Conservation (phyloP, 2,329 filamentous ascomycete genomes). For the Colletotrichum sp. region DNA sequence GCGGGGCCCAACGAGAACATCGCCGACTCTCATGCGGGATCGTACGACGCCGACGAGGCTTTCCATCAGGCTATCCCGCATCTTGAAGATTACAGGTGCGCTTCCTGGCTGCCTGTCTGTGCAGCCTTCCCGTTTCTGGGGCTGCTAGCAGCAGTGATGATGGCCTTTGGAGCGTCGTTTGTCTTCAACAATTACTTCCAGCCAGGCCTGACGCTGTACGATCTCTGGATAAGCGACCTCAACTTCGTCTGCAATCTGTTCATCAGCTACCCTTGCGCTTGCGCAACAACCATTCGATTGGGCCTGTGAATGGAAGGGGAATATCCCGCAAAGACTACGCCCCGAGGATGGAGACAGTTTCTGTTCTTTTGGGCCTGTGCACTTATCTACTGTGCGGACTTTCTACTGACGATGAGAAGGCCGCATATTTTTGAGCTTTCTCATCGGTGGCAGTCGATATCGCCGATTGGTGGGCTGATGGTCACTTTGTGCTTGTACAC, state of each 20-base stretch:
- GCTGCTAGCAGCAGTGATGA: background rate
- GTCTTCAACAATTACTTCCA: background rate
- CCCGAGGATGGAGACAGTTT: background rate
- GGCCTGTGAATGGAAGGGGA: background rate
- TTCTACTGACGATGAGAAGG: background rate
- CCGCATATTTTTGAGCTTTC: background rate
- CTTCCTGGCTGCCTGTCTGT: background rate
- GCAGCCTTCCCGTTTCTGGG: background rate
- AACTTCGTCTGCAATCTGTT: background rate
- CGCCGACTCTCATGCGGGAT: background rate
- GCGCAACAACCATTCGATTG: background rate
- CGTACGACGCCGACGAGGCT: rapidly evolving
- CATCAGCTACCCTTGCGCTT: background rate
- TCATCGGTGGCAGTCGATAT: background rate
- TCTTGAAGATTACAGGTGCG: background rate
- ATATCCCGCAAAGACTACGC: background rate
- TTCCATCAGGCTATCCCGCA: background rate
- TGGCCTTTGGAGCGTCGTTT: background rate
- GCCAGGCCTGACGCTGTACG: background rate
- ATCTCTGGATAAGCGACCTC: background rate
- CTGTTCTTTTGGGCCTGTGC: background rate
- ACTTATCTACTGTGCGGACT: background rate
- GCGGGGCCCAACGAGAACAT: background rate
- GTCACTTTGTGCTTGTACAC: background rate
- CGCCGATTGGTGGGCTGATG: background rate